phyloP scores from a whole-genome alignment of 495 filamentous ascomycete genomes.

The Penicillium cinerascens region DNA sequence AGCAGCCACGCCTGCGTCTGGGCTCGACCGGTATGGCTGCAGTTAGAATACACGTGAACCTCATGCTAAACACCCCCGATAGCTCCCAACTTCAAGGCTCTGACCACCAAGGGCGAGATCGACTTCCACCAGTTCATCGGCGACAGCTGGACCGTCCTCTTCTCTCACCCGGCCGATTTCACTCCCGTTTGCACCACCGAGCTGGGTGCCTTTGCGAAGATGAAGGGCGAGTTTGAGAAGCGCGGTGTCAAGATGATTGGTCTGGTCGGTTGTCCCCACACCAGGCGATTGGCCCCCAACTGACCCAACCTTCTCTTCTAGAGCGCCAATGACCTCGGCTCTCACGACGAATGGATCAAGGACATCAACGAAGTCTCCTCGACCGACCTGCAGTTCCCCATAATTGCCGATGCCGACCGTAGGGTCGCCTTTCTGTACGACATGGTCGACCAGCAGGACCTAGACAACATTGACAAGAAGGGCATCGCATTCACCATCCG shows the following conservation, averaged over 20 bases:
- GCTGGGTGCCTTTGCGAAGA: slow-evolving; percentile 62
- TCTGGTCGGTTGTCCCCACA: slow-evolving; percentile 39
- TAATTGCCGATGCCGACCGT: slow-evolving; percentile 94
- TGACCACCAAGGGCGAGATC: slow-evolving; percentile 64
- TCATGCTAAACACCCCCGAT: background rate
- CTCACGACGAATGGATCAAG: slow-evolving; percentile 75
- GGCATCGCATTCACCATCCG: slow-evolving; percentile 98
- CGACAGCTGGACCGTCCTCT: slow-evolving; percentile 61
- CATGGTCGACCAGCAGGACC: slow-evolving; percentile 88
- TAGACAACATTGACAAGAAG: slow-evolving; percentile 89
- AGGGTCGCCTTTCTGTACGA: slow-evolving; percentile 90
- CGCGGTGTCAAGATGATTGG: slow-evolving; percentile 66
- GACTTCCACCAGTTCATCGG: slow-evolving; percentile 61
- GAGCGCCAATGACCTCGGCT: slow-evolving; percentile 50
- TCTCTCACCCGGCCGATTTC: slow-evolving; percentile 69
- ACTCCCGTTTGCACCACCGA: slow-evolving; percentile 71
- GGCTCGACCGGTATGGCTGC: slow-evolving; percentile 45
- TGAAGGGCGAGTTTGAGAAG: slow-evolving; percentile 59
- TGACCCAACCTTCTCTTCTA: slow-evolving; percentile 7
- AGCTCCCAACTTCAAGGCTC: slow-evolving; percentile 63
- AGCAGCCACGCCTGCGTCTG: slow-evolving; percentile 61
- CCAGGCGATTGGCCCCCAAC: slow-evolving; percentile 62
- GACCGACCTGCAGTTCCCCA: slow-evolving; percentile 82
- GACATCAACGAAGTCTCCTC: slow-evolving; percentile 93
- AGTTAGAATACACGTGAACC: background rate